phyloP scores from a whole-genome alignment of 306 rosid species.

The Coriaria nepalensis region DNA sequence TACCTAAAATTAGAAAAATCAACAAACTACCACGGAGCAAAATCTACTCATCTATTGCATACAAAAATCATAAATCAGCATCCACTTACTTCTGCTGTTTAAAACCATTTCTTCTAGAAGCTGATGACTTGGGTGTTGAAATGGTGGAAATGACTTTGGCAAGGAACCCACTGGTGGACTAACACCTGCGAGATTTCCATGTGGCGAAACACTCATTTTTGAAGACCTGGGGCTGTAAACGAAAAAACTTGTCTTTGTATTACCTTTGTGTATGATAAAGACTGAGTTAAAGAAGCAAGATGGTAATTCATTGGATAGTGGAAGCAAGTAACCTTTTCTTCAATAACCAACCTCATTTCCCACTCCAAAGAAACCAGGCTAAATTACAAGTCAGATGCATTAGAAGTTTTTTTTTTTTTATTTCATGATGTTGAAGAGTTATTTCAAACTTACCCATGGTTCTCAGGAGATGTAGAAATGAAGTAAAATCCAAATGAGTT shows the following conservation, averaged over 20 bases:
- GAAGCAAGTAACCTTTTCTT: constrained; percentile 9
- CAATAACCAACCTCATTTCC: constrained; percentile 8
- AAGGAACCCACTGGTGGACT: constrained; percentile 95
- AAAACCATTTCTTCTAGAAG: constrained; percentile 93
- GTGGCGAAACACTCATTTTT: constrained; percentile 76
- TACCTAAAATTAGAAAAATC: constrained; percentile 51
- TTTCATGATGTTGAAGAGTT: constrained; percentile 15
- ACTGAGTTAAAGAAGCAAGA: no score
- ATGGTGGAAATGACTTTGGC: constrained; percentile 90
- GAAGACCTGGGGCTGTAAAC: constrained; percentile 60
- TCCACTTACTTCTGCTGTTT: constrained; percentile 81
- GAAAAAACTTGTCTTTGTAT: constrained; percentile 18
- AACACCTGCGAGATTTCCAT: constrained; percentile 47
- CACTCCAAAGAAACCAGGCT: constrained; percentile 3
- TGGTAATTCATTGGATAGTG: not conserved
- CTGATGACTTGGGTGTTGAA: constrained; percentile 99
- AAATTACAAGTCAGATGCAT: constrained; percentile 2
- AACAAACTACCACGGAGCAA: constrained; percentile 13
- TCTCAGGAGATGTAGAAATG: constrained; percentile 89
- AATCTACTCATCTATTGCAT: constrained; percentile 6
- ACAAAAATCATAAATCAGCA: constrained; percentile 10
- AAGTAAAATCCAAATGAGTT: constrained; percentile 93
- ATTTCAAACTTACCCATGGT: constrained; percentile 57
- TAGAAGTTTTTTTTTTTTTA: not conserved
- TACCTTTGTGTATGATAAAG: constrained; percentile 3